Evolutionary conservation across 441 rosid genomes (phyloP).

Genomic region (Adansonia grandidieri): DNA sequence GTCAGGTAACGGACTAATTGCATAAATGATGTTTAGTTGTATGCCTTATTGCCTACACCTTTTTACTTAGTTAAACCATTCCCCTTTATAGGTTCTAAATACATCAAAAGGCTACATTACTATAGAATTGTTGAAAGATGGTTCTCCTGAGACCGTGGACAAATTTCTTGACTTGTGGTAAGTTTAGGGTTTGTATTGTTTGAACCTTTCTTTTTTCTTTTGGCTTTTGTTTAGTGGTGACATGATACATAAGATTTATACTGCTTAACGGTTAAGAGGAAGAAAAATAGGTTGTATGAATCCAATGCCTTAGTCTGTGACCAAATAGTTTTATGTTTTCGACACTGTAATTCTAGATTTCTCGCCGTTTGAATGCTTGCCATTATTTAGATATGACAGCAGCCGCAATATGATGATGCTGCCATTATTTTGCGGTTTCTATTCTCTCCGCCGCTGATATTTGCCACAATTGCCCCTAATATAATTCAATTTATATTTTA

Average conservation of each 20-base stretch:
- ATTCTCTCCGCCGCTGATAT: too few relatives aligned
- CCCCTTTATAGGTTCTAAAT: conserved; percentile 14
- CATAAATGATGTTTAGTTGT: conserved; percentile 28
- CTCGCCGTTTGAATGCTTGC: not conserved
- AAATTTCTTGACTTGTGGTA: conserved; percentile 25
- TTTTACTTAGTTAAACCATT: not conserved
- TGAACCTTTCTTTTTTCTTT: not conserved
- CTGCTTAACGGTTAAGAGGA: not conserved
- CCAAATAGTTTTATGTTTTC: not conserved
- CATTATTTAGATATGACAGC: not conserved
- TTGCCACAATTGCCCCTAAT: too few relatives aligned
- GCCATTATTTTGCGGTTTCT: too few relatives aligned
- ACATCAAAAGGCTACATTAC: conserved; percentile 27
- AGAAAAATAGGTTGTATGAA: not conserved
- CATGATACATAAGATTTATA: not conserved
- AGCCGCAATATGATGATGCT: not conserved
- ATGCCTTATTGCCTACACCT: not conserved
- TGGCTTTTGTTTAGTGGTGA: not conserved
- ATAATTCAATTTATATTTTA: not conserved
- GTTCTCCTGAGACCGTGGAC: conserved; percentile 24
- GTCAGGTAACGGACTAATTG: conserved; percentile 3
- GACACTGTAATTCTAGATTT: not conserved
- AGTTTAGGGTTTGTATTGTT: not conserved
- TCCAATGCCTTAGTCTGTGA: not conserved
- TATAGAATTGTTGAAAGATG: conserved; percentile 24